phyloP scores from a whole-genome alignment of 2,329 filamentous ascomycete species.

The Penicillium paneum region DNA sequence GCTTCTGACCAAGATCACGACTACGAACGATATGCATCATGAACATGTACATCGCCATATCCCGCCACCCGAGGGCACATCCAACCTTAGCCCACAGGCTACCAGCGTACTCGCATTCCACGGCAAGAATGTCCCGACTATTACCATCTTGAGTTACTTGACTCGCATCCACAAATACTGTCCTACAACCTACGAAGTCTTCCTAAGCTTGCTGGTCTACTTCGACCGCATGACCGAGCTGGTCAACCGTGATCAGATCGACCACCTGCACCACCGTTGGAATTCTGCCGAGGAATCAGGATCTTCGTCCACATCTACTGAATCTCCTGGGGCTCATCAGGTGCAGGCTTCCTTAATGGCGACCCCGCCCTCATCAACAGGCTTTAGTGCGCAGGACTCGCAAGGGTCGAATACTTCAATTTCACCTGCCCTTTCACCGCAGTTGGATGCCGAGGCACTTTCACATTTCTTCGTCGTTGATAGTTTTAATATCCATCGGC shows the following conservation, averaged over 20 bases:
- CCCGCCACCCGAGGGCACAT: constrained; percentile 57
- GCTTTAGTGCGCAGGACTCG: constrained; percentile 35
- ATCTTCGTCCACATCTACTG: constrained; percentile 19
- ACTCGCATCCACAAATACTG: constrained; percentile 98
- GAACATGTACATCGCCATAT: constrained; percentile 79
- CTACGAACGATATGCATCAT: constrained; percentile 91
- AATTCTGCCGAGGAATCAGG: constrained; percentile 18
- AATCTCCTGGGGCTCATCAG: constrained; percentile 13
- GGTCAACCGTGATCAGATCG: constrained; percentile 77
- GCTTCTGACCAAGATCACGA: constrained; percentile 92
- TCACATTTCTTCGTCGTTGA: constrained; percentile 89
- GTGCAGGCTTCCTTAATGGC: constrained; percentile 30
- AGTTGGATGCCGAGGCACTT: constrained; percentile 52
- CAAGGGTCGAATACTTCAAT: constrained; percentile 30
- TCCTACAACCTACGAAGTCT: constrained; percentile 96
- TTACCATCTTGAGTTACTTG: constrained; percentile 93
- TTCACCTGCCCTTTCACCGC: constrained; percentile 33
- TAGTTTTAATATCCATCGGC: constrained; percentile 96
- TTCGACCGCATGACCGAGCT: constrained; percentile 98
- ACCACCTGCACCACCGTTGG: constrained; percentile 49
- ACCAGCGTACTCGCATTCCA: constrained; percentile 88
- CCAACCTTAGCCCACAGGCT: constrained; percentile 61
- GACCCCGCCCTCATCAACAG: constrained; percentile 37
- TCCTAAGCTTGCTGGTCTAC: constrained; percentile 90
- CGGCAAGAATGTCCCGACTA: constrained; percentile 95